phyloP scores from a whole-genome alignment of 768 basidiomycete genomes.

The Suillus alpinus region DNA sequence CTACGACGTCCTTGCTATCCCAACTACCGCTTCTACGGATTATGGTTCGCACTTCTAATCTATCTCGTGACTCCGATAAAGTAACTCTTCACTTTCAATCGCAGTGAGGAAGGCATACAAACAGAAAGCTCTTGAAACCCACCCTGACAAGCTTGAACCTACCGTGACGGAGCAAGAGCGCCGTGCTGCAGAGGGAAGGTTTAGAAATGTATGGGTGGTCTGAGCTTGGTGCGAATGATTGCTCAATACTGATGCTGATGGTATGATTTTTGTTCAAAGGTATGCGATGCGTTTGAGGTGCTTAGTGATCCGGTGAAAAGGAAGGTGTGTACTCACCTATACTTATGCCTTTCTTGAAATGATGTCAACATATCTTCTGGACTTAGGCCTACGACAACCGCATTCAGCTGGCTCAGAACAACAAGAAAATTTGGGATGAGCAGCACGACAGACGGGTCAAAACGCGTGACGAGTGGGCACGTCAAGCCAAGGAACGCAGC shows the following conservation, averaged over 20 bases:
- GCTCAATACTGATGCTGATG: constrained; percentile 17
- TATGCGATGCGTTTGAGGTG: constrained; percentile 60
- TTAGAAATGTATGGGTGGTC: constrained; percentile 50
- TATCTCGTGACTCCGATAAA: not conserved
- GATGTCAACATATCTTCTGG: not conserved
- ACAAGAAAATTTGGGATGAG: constrained; percentile 29
- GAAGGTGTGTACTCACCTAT: constrained; percentile 37
- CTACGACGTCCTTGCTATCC: constrained; percentile 46
- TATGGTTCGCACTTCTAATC: constrained; percentile 39
- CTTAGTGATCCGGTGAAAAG: constrained; percentile 55
- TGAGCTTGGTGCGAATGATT: constrained; percentile 19
- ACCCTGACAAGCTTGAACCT: constrained; percentile 68
- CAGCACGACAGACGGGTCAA: constrained; percentile 41
- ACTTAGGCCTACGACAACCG: constrained; percentile 48
- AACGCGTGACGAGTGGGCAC: constrained; percentile 56
- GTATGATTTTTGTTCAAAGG: constrained; percentile 33
- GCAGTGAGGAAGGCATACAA: constrained; percentile 68
- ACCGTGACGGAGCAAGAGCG: constrained; percentile 49
- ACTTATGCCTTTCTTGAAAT: not conserved
- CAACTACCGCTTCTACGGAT: constrained; percentile 44
- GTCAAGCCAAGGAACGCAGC: constrained; percentile 45
- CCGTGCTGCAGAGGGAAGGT: constrained; percentile 52
- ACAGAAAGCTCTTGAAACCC: constrained; percentile 65
- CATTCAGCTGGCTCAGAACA: constrained; percentile 27
- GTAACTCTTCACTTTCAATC: not conserved